These are phyloP conservation scores for Huiozyma sinensis DNA, from an alignment of 805 yeast species.

Conservation along the genomic window DNA sequence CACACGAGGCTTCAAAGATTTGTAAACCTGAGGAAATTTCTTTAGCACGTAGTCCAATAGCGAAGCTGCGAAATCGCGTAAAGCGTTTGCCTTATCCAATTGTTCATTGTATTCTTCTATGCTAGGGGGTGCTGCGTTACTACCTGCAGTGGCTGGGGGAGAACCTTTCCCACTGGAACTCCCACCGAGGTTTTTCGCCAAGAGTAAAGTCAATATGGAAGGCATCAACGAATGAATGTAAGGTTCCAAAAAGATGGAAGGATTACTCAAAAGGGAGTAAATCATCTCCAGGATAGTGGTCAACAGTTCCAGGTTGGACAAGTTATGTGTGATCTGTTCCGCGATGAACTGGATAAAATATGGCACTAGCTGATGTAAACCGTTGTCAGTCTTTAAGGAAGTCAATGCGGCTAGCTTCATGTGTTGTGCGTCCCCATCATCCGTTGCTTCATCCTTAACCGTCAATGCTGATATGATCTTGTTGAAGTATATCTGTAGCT, in stretches of 20 bases:
- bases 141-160: conserved; percentile 7
- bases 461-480: conserved; percentile 73
- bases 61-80: conserved; percentile 83
- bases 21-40: conserved; percentile 74
- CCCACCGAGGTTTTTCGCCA: conserved; percentile 80
- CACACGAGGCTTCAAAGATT: conserved; percentile 84
- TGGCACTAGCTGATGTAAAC: conserved; percentile 92
- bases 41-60: conserved; percentile 68
- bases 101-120: conserved; percentile 12
- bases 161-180: conserved; percentile 7
- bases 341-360: conserved; percentile 93
- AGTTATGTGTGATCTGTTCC: conserved; percentile 84
- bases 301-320: conserved; percentile 58
- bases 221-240: conserved; percentile 96
- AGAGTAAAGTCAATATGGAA: conserved; percentile 77
- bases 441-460: conserved; percentile 13
- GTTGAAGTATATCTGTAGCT: conserved; percentile 86
- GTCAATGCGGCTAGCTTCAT: conserved; percentile 72
- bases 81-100: conserved; percentile 38
- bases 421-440: conserved; percentile 28
- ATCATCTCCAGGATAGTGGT: conserved; percentile 83
- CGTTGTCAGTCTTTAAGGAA: conserved; percentile 84
- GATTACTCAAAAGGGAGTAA: conserved; percentile 72
- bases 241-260: conserved; percentile 83
- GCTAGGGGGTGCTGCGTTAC: background rate